Evolutionary conservation across 768 basidiomycete species (phyloP), one percentile per base, ranked within the genome.

Genomic region (Clavulina sp.): DNA sequence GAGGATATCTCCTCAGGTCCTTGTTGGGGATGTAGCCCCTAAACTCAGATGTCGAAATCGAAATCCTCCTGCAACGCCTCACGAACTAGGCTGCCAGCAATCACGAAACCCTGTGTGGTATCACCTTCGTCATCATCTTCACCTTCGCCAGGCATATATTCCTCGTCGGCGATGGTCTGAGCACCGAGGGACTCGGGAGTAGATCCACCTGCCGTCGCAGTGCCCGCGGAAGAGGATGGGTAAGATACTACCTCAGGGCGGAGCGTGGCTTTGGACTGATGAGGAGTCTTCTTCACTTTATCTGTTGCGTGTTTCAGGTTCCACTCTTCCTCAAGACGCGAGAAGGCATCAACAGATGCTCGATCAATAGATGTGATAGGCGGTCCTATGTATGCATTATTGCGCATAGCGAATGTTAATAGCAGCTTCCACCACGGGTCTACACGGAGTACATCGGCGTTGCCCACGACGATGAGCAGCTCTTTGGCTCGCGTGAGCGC

Each of bases 371-470:
- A 16, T 26, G 13, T 9, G 24, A 46, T 46, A 9, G 43, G 43
- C 26, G 43, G 43, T 9, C 43, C 43, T 9, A 9, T 9, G 26
- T 46, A 46, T 26, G 43, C 43, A 26, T 46, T 46, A 28, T 46
- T 46, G 9, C 43, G 43, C 43, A 46, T 46, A 9, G 43, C 43
- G 43, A 46, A 46, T 9, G 16, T 16, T 9, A 46, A 26, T 46
- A 28, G 13, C 24, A 13, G 43, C 24, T 46, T 46, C 43, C 43
- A 46, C 43, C 43, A 46, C 26, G 43, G 43, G 26, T 46, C 43
- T 13, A 13, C 43, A 9, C 26, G 34, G 19, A 38, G 19, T 38
- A 9, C 70, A 3, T 64, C 61, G 0, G 78, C 74, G 57, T 54
- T 51, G 2, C 53, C 53, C 4, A 54, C 53, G n/a, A 54, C 33